Base-by-base conservation (phyloP, 2,329 filamentous ascomycete genomes). In the Trichoderma breve region DNA sequence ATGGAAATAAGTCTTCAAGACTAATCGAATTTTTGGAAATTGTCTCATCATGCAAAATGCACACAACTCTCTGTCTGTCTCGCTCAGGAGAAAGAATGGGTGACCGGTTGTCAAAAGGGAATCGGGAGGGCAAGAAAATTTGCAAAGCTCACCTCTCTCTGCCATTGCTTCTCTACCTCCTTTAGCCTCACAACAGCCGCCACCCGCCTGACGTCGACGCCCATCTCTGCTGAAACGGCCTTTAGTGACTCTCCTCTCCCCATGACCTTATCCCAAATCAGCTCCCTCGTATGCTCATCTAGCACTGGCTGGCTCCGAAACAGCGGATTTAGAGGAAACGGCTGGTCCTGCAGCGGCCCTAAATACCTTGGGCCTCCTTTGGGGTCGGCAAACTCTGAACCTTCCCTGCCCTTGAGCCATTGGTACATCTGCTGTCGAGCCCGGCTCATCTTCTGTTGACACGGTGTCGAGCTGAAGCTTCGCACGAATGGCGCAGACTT, bases 11-110 rank as follows among this genome's bases (percentile, higher is more conserved):
- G 95, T 98, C 95, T 97, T 98, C 87, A 97, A 97, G 95, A 98
- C 95, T 98, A 97, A 98, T 98, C 95, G 95, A 92, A 92, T 91
- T 91, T 88, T 87, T 89, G 84, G 86, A 73, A 88, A 93, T 83
- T 81, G 79, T 89, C 78, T 82, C 88, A 90, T 90, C 88, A 89
- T 82, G 67, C 74, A 77, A 78, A 62, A 63, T 21, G 36, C 26
- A 62, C 60, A 14, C 4, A 64, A 12, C n/a, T 65, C 26, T 34
- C 30, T 55, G 15, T 39, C 7, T 39, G 15, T 39, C 12, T 61
- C 32, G 4, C 18, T 24, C 9, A 6, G 66, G 39, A 57, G 15
- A 77, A 79, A 73, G 72, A 75, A 64, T 43, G 60, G 43, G 21
- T 58, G 18, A 32, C 14, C 14, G 53, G 26, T 18, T 18, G 57